Percentiles rank a stretch among this genome's conserved stretches.
These are phyloP conservation scores for Puccinia hordei DNA, from an alignment of 1,284 basidiomycete genomes.

Conservation along the genomic window DNA sequence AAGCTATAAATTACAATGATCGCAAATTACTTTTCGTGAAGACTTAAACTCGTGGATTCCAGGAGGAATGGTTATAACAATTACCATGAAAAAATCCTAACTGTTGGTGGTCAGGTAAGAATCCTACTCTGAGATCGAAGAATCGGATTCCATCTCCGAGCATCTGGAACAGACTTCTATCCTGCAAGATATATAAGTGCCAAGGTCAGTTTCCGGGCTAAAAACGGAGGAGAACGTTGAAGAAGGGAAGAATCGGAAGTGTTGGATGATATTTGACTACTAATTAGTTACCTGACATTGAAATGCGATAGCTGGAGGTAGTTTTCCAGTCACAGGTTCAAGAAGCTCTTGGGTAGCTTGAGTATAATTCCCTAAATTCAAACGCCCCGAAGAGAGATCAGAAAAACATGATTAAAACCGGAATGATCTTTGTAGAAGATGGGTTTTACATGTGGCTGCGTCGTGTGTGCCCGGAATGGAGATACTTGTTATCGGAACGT, in stretches of 20 bases:
- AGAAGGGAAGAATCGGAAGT: background rate
- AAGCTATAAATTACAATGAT: constrained; percentile 32
- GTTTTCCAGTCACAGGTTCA: constrained; percentile 30
- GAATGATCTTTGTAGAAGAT: background rate
- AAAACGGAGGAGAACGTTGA: background rate
- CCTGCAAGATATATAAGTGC: constrained; percentile 43
- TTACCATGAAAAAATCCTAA: constrained; percentile 54
- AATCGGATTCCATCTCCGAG: constrained; percentile 54
- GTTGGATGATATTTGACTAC: background rate
- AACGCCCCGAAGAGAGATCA: background rate
- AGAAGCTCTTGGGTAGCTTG: constrained; percentile 17
- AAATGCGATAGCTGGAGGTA: constrained; percentile 38
- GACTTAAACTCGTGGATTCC: background rate
- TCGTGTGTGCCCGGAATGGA: constrained; percentile 55
- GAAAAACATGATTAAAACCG: constrained; percentile 22
- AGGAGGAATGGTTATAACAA: background rate
- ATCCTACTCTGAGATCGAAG: constrained; percentile 54
- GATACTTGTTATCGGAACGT: constrained; percentile 49
- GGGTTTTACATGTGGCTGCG: constrained; percentile 52
- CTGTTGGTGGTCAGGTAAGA: constrained; percentile 51
- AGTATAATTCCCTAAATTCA: constrained; percentile 36
- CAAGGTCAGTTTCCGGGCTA: background rate
- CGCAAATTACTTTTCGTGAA: background rate
- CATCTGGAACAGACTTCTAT: constrained; percentile 54
- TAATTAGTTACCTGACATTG: constrained; percentile 46